These are phyloP conservation scores for Arachnopeziza araneosa DNA, from an alignment of 2,329 filamentous ascomycete genomes.

Conservation along the genomic window DNA sequence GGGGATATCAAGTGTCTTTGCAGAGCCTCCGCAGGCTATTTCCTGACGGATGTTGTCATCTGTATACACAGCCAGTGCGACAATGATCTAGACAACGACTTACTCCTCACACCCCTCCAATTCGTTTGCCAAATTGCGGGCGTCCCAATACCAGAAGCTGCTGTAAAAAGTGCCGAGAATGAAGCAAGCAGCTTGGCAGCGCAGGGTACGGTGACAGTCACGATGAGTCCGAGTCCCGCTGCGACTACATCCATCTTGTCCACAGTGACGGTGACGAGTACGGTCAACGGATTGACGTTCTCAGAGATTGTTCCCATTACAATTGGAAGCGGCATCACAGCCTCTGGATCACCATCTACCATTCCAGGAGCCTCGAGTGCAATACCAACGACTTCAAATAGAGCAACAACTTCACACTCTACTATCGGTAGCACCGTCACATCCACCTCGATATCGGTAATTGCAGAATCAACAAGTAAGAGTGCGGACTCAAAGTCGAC, in stretches of 20 bases:
- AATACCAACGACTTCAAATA: not conserved
- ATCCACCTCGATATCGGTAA: not conserved
- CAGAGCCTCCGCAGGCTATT: constrained; percentile 28
- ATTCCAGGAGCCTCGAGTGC: not conserved
- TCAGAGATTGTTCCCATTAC: constrained; percentile 12
- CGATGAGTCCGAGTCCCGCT: constrained; percentile 1
- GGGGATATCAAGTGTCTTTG: constrained; percentile 35
- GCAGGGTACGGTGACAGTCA: constrained; percentile 20
- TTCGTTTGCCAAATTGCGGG: constrained; percentile 30
- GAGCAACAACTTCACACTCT: not conserved
- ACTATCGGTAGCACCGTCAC: not conserved
- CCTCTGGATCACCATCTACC: constrained; percentile 9
- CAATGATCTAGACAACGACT: constrained; percentile 28
- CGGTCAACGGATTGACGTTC: constrained; percentile 3
- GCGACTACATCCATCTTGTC: constrained; percentile 2
- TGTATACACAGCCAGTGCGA: constrained; percentile 37
- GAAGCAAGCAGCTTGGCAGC: constrained; percentile 16
- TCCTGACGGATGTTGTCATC: constrained; percentile 34
- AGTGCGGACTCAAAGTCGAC: constrained; percentile 3
- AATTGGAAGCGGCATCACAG: constrained; percentile 9
- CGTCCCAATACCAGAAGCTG: constrained; percentile 29
- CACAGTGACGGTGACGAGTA: constrained; percentile 8
- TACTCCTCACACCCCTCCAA: constrained; percentile 32
- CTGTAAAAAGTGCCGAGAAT: constrained; percentile 31
- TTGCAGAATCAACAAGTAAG: constrained; percentile 4